phyloP scores from a whole-genome alignment of 176 grass and related monocot genomes.

The Cymbopogon citratus region DNA sequence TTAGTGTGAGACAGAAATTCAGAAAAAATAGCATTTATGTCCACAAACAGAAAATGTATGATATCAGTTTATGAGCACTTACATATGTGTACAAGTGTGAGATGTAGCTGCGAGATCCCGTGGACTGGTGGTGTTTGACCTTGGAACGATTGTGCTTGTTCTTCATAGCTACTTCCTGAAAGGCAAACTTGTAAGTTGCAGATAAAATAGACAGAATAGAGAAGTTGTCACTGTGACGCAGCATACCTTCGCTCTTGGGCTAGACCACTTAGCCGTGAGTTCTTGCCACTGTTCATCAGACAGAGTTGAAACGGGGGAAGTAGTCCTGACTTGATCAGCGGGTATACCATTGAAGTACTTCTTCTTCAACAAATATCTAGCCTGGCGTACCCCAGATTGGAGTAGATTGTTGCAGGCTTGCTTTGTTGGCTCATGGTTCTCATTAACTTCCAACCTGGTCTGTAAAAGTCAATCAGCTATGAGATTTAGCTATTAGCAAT shows the following conservation, averaged over 20 bases:
- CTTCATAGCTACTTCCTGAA: neutral
- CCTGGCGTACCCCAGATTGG: neutral
- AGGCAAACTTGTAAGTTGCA: neutral
- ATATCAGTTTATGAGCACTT: neutral
- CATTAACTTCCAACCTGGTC: neutral
- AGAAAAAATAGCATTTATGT: neutral
- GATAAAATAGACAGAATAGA: neutral
- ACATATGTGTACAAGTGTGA: neutral
- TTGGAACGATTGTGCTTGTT: neutral
- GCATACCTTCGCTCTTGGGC: neutral
- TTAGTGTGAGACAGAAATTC: neutral
- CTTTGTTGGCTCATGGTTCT: neutral
- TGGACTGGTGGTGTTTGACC: neutral
- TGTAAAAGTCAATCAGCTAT: neutral
- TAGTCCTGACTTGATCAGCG: neutral
- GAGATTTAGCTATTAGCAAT: neutral
- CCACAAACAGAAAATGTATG: neutral
- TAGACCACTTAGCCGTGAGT: neutral
- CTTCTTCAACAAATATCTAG: neutral
- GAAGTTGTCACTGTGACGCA: neutral
- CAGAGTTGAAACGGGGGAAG: neutral
- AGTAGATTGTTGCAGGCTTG: neutral
- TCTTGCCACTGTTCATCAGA: neutral
- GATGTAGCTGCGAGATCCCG: neutral
- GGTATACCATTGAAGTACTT: neutral